Percentiles rank a stretch among this genome's conserved stretches.
Evolutionary conservation across 2,329 filamentous ascomycete species (phyloP).

Genomic region (Diaporthe citriasiana): DNA sequence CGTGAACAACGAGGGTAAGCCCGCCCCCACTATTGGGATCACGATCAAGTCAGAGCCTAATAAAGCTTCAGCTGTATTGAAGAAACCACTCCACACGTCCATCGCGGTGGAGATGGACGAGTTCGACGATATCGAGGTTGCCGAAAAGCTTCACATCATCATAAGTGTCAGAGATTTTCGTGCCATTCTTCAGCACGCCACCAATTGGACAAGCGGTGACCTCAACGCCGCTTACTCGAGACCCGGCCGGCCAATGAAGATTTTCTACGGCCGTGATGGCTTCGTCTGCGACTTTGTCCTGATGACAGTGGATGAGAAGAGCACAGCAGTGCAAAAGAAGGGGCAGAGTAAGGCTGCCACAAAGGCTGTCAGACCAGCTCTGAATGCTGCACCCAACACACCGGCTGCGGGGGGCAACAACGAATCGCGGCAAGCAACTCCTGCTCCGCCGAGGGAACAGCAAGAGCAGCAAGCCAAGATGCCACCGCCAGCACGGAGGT

Average conservation of each 20-base stretch:
- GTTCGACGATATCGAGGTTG: conserved; percentile 81
- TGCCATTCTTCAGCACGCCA: conserved; percentile 82
- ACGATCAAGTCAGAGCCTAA: conserved; percentile 41
- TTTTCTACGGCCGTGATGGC: conserved; percentile 78
- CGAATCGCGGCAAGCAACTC: conserved; percentile 45
- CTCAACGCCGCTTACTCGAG: conserved; percentile 79
- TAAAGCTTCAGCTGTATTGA: conserved; percentile 72
- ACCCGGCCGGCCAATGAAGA: conserved; percentile 79
- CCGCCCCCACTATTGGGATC: background rate
- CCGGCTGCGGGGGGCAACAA: conserved; percentile 53
- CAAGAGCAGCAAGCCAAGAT: conserved; percentile 31
- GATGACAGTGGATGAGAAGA: conserved; percentile 82
- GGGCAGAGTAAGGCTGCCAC: conserved; percentile 57
- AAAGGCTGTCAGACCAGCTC: conserved; percentile 58
- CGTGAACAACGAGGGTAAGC: conserved; percentile 66
- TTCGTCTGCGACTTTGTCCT: conserved; percentile 83
- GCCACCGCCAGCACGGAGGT: conserved; percentile 50
- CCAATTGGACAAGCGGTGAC: conserved; percentile 76
- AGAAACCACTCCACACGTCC: conserved; percentile 84
- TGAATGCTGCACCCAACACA: conserved; percentile 62
- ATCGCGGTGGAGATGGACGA: conserved; percentile 83
- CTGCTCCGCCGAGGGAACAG: conserved; percentile 41
- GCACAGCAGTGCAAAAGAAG: conserved; percentile 62
- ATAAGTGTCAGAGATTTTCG: conserved; percentile 89
- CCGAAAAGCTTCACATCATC: conserved; percentile 82